Percentiles rank a stretch among this genome's conserved stretches.
Conservation (phyloP, 495 filamentous ascomycete species). For the Aspergillus haitiensis region DNA sequence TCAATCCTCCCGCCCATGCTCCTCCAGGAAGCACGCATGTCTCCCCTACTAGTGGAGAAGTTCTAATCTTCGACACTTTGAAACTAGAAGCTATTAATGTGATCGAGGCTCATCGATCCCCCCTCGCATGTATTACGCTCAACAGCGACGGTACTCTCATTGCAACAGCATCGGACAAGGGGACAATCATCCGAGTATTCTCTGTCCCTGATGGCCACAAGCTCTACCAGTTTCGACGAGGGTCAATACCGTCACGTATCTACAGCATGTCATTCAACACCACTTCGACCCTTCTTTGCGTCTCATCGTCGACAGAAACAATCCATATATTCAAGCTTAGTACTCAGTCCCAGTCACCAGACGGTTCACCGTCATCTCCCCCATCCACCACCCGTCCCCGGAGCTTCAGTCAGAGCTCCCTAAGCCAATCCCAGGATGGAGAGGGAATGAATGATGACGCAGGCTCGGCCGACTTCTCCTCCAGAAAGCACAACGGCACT, state of each 20-base stretch:
- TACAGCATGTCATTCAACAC: slow-evolving; percentile 99
- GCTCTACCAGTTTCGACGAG: slow-evolving; percentile 90
- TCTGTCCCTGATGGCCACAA: slow-evolving; percentile 85
- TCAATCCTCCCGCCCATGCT: slow-evolving; percentile 74
- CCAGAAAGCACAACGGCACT: slow-evolving; percentile 59
- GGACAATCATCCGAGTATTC: slow-evolving; percentile 95
- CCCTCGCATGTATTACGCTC: slow-evolving; percentile 81
- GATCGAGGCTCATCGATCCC: slow-evolving; percentile 88
- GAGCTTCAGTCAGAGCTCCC: slow-evolving; percentile 40
- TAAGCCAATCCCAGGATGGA: slow-evolving; percentile 39
- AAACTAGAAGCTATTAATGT: slow-evolving; percentile 91
- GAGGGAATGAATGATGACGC: slow-evolving; percentile 34
- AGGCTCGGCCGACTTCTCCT: slow-evolving; percentile 34
- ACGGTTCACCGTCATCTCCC: slow-evolving; percentile 34
- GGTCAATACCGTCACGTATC: slow-evolving; percentile 89
- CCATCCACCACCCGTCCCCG: slow-evolving; percentile 39
- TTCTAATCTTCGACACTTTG: slow-evolving; percentile 84
- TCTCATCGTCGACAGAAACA: slow-evolving; percentile 93
- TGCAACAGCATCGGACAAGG: slow-evolving; percentile 94
- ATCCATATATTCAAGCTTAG: slow-evolving; percentile 92
- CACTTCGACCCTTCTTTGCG: slow-evolving; percentile 86
- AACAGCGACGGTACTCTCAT: slow-evolving; percentile 92
- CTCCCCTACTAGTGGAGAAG: slow-evolving; percentile 84
- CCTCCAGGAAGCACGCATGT: slow-evolving; percentile 73
- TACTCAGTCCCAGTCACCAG: slow-evolving; percentile 35